Evolutionary conservation across 768 basidiomycete genomes (phyloP).

Genomic region (Collybiopsis confluens): DNA sequence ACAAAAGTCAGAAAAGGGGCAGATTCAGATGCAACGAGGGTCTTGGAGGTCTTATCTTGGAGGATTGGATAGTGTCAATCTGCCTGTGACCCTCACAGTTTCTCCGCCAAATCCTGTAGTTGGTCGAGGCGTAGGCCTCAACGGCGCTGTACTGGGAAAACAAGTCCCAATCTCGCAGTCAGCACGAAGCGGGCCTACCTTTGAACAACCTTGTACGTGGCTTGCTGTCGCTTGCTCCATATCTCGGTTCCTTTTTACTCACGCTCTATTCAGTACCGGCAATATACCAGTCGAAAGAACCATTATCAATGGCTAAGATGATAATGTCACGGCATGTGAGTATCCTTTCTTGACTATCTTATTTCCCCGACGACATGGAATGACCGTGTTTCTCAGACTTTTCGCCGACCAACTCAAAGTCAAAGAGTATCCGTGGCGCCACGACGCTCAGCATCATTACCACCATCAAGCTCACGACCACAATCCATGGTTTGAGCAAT

Average conservation of each 20-base stretch:
- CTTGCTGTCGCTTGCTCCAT: neutral
- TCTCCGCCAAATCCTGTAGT: neutral
- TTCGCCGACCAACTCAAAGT: conserved; percentile 22
- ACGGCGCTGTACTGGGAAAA: neutral
- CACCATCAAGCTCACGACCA: conserved; percentile 2
- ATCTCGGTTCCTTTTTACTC: neutral
- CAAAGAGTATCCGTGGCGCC: conserved; percentile 7
- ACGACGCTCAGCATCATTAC: conserved; percentile 20
- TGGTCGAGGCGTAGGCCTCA: conserved; percentile 1
- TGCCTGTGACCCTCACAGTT: neutral
- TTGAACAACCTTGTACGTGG: conserved; percentile 1
- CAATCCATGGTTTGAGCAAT: conserved; percentile 20
- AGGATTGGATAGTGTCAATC: neutral
- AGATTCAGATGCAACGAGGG: neutral
- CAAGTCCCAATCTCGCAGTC: neutral
- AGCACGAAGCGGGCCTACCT: neutral
- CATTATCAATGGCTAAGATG: conserved; percentile 47
- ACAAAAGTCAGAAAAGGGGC: neutral
- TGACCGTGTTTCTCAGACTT: conserved; percentile 20
- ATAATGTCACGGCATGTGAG: conserved; percentile 51
- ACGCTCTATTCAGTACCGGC: conserved; percentile 29
- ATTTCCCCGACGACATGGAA: conserved; percentile 4
- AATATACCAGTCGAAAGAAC: conserved; percentile 37
- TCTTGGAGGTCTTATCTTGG: neutral
- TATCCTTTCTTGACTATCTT: conserved; percentile 8